These are phyloP conservation scores for Elaphomyces granulatus DNA, from an alignment of 495 filamentous ascomycete species.

Conservation along the genomic window DNA sequence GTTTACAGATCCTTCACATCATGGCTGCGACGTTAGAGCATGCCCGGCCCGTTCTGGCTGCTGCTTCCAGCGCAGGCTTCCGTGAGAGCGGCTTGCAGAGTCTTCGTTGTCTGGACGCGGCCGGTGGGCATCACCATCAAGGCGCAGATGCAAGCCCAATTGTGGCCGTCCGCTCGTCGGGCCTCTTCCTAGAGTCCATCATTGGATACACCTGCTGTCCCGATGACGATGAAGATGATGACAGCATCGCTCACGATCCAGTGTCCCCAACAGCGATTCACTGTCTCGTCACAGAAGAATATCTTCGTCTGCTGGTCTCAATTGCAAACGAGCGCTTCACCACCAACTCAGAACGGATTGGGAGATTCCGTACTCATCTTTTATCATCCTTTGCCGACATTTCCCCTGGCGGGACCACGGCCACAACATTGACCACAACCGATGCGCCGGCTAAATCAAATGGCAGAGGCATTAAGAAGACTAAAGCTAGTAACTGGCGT, in stretches of 20 bases:
- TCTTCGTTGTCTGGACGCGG: constrained; percentile 24
- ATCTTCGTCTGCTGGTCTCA: constrained; percentile 46
- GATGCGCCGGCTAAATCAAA: too few relatives aligned
- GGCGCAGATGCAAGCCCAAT: too few relatives aligned
- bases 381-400: constrained; percentile 11
- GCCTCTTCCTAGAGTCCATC: constrained; percentile 63
- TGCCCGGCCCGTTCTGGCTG: constrained; percentile 55
- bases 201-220: constrained; percentile 50
- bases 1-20: constrained; percentile 68
- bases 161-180: constrained; percentile 69
- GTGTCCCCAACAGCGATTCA: constrained; percentile 21
- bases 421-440: too few relatives aligned
- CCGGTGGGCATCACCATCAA: too few relatives aligned
- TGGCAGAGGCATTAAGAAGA: too few relatives aligned
- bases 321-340: constrained; percentile 65
- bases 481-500: too few relatives aligned
- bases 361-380: constrained; percentile 34
- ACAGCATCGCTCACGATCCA: constrained; percentile 22
- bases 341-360: constrained; percentile 56
- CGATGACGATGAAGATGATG: constrained; percentile 16
- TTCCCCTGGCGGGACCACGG: too few relatives aligned
- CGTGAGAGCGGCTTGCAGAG: constrained; percentile 66
- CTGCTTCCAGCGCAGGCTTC: constrained; percentile 69
- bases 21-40: constrained; percentile 55
- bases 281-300: constrained; percentile 36